These are phyloP conservation scores for Daldinia caldariorum DNA, from an alignment of 495 filamentous ascomycete genomes.

Conservation along the genomic window DNA sequence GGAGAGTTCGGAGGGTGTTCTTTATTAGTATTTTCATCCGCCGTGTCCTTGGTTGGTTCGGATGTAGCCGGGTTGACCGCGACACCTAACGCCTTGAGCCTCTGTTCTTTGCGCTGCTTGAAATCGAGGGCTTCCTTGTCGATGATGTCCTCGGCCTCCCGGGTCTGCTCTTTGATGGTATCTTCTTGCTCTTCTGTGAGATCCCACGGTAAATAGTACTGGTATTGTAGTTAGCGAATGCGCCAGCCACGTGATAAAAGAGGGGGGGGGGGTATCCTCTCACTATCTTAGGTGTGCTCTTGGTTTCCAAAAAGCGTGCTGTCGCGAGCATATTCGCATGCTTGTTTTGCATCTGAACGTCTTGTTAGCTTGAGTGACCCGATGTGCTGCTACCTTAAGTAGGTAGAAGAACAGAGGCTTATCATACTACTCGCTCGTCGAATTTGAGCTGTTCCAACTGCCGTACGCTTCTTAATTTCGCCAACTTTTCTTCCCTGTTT, in stretches of 20 bases:
- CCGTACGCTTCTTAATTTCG: constrained; percentile 67
- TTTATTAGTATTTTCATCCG: constrained; percentile 59
- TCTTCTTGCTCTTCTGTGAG: constrained; percentile 63
- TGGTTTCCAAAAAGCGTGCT: constrained; percentile 81
- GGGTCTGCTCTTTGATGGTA: constrained; percentile 58
- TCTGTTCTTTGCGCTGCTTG: constrained; percentile 49
- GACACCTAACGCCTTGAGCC: constrained; percentile 46
- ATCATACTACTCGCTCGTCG: constrained; percentile 78
- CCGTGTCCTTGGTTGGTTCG: constrained; percentile 47
- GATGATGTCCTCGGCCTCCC: constrained; percentile 57
- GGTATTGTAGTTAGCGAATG: constrained; percentile 39
- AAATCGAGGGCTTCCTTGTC: constrained; percentile 58
- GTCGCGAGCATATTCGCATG: constrained; percentile 76
- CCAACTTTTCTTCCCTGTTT: constrained; percentile 68
- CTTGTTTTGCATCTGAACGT: constrained; percentile 76
- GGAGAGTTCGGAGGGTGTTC: constrained; percentile 58
- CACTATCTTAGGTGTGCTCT: constrained; percentile 79
- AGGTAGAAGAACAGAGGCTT: constrained; percentile 16
- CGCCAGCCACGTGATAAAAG: not conserved
- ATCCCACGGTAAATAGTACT: constrained; percentile 95
- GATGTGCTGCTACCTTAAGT: not conserved
- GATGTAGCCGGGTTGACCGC: constrained; percentile 28
- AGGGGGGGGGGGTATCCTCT: constrained; percentile 49
- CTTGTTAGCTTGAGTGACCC: constrained; percentile 40
- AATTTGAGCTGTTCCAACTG: constrained; percentile 77